Base-by-base conservation (phyloP, 164 flowering plant species). In the Berberis thunbergii region DNA sequence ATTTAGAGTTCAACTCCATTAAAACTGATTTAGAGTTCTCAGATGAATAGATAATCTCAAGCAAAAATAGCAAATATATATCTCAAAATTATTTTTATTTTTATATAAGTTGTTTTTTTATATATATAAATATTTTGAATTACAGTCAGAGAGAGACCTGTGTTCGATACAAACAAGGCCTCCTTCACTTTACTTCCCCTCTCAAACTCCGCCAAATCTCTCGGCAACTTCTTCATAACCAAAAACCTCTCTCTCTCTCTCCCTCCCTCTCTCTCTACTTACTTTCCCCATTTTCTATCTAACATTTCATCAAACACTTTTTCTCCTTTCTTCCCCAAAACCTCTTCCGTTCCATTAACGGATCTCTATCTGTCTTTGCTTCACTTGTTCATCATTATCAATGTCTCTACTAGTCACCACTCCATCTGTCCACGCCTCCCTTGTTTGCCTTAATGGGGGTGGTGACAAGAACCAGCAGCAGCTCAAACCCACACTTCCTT, bases 371-470 rank as follows among this genome's bases (percentile, higher is more conserved):
- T 10, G 41, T n/a, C 3, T 56, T 42, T 49, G 50, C 41, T 3
- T 46, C 41, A 39, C 11, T n/a, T 2, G 26, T 57, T 11, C 9
- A 45, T 9, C 49, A 42, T 40, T 52, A 44, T 57, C 69, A 56
- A 75, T 75, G 78, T 73, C 75, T 62, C 75, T 66, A 52, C 55
- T 72, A 45, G 70, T 66, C 45, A 70, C 63, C 3, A 60, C 59
- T 56, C 43, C 70, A 60, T 48, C 75, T 40, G 57, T 69, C 38
- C 46, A 67, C 2, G 71, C 74, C 11, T 74, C 71, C 41, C 41
- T 61, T 49, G 7, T 57, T 45, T 50, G 68, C 63, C 40, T 64
- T 43, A 60, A 43, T 45, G 45, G 43, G 4, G 64, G 56, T 66
- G 53, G 56, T 12, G 48, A 6, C 7, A 50, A 60, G 49, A 68